Evolutionary conservation across 2,329 filamentous ascomycete species (phyloP).

Genomic region (Thermothelomyces thermophilus): DNA sequence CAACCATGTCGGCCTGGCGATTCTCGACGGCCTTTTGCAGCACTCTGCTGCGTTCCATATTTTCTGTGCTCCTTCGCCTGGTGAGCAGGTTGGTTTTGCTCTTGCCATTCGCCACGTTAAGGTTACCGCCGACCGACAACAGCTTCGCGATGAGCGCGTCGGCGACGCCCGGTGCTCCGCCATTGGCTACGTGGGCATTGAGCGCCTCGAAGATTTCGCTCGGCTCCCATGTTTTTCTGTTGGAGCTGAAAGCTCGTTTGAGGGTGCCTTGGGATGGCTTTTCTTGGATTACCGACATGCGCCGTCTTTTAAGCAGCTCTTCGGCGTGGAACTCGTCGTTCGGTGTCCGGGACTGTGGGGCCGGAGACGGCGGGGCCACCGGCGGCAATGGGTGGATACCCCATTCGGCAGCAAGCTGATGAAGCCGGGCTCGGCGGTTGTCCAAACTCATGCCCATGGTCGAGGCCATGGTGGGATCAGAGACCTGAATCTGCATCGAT

Average conservation of each 20-base stretch:
- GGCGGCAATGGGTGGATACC: constrained; percentile 38
- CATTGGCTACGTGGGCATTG: constrained; percentile 41
- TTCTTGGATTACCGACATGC: constrained; percentile 29
- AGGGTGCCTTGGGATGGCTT: constrained; percentile 27
- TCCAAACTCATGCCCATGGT: constrained; percentile 28
- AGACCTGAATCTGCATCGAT: neutral
- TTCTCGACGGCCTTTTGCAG: constrained; percentile 46
- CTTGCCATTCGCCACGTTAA: constrained; percentile 42
- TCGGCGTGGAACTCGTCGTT: constrained; percentile 49
- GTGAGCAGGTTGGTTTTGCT: constrained; percentile 43
- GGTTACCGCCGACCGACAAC: constrained; percentile 42
- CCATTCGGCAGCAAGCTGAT: constrained; percentile 46
- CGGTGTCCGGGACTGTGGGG: constrained; percentile 35
- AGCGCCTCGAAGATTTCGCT: constrained; percentile 48
- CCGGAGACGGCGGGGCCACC: constrained; percentile 32
- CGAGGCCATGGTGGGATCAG: neutral
- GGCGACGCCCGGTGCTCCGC: constrained; percentile 48
- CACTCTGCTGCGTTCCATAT: constrained; percentile 44
- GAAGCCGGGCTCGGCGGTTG: constrained; percentile 42
- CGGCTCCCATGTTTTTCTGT: constrained; percentile 45
- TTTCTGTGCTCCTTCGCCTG: constrained; percentile 44
- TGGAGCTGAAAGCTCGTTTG: constrained; percentile 41
- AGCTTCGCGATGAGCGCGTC: constrained; percentile 49
- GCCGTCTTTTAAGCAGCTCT: constrained; percentile 44
- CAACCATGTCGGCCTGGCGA: constrained; percentile 46